Percentiles rank a stretch among this genome's conserved stretches.
Evolutionary conservation across 495 filamentous ascomycete genomes (phyloP).

Genomic region (Aspergillus diversus): DNA sequence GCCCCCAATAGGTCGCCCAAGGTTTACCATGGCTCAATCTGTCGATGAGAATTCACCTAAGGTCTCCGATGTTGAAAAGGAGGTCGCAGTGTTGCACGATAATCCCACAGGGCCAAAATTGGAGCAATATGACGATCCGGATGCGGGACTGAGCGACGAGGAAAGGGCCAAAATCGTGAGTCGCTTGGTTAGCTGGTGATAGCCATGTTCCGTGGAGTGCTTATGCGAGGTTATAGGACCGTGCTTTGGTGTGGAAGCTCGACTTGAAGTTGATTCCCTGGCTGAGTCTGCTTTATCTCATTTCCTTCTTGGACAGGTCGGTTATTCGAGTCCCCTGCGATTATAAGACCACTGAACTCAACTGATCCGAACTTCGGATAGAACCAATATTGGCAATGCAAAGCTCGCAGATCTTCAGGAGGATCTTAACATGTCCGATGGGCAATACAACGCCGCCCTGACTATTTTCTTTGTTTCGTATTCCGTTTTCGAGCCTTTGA

Average conservation of each 20-base stretch:
- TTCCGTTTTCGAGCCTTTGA: conserved; percentile 81
- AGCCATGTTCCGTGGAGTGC: not conserved
- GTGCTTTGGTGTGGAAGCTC: conserved; percentile 68
- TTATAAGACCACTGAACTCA: not conserved
- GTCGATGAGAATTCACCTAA: conserved; percentile 26
- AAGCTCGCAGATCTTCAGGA: conserved; percentile 74
- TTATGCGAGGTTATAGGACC: conserved; percentile 52
- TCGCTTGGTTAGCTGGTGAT: not conserved
- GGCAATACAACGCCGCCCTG: conserved; percentile 77
- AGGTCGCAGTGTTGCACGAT: not conserved
- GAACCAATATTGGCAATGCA: conserved; percentile 86
- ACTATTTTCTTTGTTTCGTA: conserved; percentile 95
- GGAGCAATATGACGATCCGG: conserved; percentile 58
- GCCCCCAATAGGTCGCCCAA: not conserved
- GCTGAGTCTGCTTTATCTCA: conserved; percentile 83
- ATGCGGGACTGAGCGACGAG: conserved; percentile 66
- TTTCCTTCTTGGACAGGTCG: conserved; percentile 78
- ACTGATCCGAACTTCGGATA: conserved; percentile 34
- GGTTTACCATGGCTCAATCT: conserved; percentile 18
- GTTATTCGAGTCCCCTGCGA: not conserved
- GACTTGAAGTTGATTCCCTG: conserved; percentile 75
- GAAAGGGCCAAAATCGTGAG: conserved; percentile 71
- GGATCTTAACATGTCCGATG: conserved; percentile 64
- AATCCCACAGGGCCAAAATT: conserved; percentile 19
- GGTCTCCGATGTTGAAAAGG: conserved; percentile 31